These are phyloP conservation scores for Fraxinus xanthoxyloides DNA, from an alignment of 305 asterid species.

Conservation along the genomic window DNA sequence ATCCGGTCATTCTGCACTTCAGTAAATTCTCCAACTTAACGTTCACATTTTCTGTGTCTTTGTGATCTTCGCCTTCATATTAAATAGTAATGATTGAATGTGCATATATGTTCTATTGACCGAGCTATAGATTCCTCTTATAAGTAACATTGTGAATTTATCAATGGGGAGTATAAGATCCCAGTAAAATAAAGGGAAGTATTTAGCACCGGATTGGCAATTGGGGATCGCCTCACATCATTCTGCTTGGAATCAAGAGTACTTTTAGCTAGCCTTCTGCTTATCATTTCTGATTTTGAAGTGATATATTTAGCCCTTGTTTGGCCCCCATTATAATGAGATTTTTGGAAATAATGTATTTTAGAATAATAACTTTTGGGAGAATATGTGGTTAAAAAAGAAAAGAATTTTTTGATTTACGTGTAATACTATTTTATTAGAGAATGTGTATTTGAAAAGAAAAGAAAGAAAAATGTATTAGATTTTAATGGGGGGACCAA, in stretches of 20 bases:
- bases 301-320: neutral
- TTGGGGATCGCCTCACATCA: neutral
- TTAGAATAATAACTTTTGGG: too few relatives aligned
- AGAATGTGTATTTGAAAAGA: too few relatives aligned
- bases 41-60: slow-evolving; percentile 8
- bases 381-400: too few relatives aligned
- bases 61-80: slow-evolving; percentile 1
- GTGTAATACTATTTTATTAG: too few relatives aligned
- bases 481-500: too few relatives aligned
- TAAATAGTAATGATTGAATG: neutral
- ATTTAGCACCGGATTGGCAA: neutral
- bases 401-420: too few relatives aligned
- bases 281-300: neutral
- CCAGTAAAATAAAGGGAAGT: neutral
- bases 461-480: too few relatives aligned
- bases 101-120: neutral
- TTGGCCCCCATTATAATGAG: too few relatives aligned
- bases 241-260: neutral
- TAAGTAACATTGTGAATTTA: neutral
- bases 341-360: too few relatives aligned
- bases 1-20: slow-evolving; percentile 80
- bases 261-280: neutral
- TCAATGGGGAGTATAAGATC: neutral
- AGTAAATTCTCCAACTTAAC: slow-evolving; percentile 45
- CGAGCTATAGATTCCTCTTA: slow-evolving; percentile 1